Conservation (phyloP, 768 basidiomycete species). For the Calocybe indica region DNA sequence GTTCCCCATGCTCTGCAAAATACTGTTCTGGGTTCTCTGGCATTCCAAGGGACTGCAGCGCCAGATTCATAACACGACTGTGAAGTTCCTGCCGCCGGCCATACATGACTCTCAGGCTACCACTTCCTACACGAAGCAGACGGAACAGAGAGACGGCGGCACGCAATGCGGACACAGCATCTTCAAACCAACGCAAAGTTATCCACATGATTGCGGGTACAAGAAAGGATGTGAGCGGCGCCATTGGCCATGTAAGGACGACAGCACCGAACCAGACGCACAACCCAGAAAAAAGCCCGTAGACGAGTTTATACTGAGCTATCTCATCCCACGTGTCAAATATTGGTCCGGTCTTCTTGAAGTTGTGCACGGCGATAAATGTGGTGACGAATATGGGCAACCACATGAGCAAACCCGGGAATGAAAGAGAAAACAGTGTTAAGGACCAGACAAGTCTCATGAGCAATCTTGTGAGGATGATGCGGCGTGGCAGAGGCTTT, state of each 20-base stretch:
- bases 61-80: slow-evolving; percentile 61
- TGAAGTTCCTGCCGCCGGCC: slow-evolving; percentile 52
- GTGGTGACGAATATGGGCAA: slow-evolving; percentile 70
- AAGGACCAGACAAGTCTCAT: slow-evolving; percentile 62
- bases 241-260: slow-evolving; percentile 57
- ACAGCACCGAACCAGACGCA: slow-evolving; percentile 56
- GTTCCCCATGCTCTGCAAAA: slow-evolving; percentile 52
- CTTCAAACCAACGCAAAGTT: slow-evolving; percentile 83
- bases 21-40: slow-evolving; percentile 66
- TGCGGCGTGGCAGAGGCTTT: slow-evolving; percentile 46
- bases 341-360: slow-evolving; percentile 76
- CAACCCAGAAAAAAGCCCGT: slow-evolving; percentile 71
- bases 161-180: slow-evolving; percentile 72
- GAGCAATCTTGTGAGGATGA: slow-evolving; percentile 57
- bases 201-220: slow-evolving; percentile 86
- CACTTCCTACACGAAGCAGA: slow-evolving; percentile 56
- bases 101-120: slow-evolving; percentile 47
- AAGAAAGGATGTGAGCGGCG: slow-evolving; percentile 46
- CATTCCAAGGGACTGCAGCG: slow-evolving; percentile 49
- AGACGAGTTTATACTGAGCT: slow-evolving; percentile 83
- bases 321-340: slow-evolving; percentile 90
- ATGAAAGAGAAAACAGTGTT: slow-evolving; percentile 55
- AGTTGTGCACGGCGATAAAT: slow-evolving; percentile 62
- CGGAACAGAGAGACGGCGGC: slow-evolving; percentile 60
- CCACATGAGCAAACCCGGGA: slow-evolving; percentile 83